Evolutionary conservation across 2,329 filamentous ascomycete species (phyloP).

Genomic region (Colletotrichum kahawae): DNA sequence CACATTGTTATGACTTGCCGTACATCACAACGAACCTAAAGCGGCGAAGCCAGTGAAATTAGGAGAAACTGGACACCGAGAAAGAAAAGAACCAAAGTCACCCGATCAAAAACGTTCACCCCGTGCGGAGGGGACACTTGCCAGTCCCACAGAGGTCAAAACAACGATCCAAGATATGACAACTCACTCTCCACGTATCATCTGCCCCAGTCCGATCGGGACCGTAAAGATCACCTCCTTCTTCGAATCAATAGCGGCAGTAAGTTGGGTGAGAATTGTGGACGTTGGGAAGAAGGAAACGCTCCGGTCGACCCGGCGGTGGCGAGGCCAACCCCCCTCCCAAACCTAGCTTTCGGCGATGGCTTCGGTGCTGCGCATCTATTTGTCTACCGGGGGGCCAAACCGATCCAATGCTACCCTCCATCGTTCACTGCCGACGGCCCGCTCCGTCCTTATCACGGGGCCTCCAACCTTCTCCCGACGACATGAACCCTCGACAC

Average conservation of each 20-base stretch:
- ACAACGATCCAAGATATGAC: background rate
- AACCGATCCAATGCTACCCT: background rate
- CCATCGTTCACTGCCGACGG: background rate
- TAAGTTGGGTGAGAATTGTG: background rate
- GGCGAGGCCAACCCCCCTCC: background rate
- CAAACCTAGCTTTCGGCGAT: background rate
- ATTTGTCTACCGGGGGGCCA: background rate
- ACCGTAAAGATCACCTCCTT: background rate
- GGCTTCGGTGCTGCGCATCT: background rate
- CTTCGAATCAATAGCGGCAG: background rate
- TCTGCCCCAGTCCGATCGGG: background rate
- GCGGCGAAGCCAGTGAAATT: background rate
- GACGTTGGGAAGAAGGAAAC: background rate
- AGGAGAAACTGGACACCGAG: background rate
- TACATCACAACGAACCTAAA: background rate
- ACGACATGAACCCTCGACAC: background rate
- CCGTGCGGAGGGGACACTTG: background rate
- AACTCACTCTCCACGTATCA: background rate
- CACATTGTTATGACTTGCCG: slow-evolving; percentile 4
- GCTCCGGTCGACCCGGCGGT: background rate
- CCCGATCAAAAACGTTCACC: background rate
- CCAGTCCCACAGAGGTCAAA: background rate
- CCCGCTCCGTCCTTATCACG: background rate
- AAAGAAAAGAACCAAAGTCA: background rate
- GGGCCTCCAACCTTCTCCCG: background rate